Conservation (phyloP, 225 moss, liverwort and hornwort genomes). For the Antitrichia curtipendula region DNA sequence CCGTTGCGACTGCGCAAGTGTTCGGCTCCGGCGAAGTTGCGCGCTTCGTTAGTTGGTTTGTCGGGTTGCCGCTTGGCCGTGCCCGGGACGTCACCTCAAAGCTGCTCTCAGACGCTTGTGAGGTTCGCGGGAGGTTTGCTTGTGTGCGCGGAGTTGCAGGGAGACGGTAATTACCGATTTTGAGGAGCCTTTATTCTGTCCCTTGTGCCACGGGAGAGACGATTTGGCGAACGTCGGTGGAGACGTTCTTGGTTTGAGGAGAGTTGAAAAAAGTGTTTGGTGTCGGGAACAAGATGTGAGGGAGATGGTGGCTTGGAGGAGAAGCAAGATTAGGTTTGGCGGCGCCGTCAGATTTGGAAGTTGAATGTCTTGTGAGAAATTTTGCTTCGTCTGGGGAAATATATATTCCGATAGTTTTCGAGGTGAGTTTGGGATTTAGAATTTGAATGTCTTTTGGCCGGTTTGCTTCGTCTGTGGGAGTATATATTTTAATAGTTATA, state of each 20-base stretch:
- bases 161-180: background rate
- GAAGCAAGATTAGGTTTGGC: conserved; percentile 1
- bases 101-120: background rate
- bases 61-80: background rate
- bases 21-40: background rate
- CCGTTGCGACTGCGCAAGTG: background rate
- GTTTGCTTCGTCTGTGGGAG: background rate
- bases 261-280: background rate
- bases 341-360: background rate
- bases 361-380: background rate
- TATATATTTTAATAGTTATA: background rate
- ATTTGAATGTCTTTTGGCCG: background rate
- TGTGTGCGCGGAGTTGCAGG: background rate
- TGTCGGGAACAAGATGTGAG: background rate
- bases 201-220: background rate
- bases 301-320: background rate
- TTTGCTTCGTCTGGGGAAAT: background rate
- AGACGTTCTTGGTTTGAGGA: background rate
- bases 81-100: background rate
- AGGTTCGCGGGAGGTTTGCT: background rate
- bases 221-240: background rate
- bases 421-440: background rate
- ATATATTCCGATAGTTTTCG: background rate
- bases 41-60: background rate
- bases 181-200: background rate